Percentiles rank a stretch among this genome's conserved stretches.
Conservation (phyloP, 306 rosid genomes). For the Albizia julibrissin region DNA sequence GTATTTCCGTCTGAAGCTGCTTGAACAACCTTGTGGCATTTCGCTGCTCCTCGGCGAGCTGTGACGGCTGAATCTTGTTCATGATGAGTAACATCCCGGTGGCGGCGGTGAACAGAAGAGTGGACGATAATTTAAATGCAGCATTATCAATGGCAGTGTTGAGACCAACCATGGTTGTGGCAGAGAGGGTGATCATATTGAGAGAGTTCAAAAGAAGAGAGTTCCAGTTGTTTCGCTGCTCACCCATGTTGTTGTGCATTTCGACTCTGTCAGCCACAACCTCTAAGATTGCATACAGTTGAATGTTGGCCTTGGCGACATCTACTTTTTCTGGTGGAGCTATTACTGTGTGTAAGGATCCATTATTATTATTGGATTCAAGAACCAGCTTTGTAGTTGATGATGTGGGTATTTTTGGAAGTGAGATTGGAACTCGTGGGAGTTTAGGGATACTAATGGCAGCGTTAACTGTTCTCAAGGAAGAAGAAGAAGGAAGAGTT, state of each 20-base stretch:
- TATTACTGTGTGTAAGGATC: constrained; percentile 1
- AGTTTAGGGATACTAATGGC: constrained; percentile 48
- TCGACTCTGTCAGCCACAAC: constrained; percentile 53
- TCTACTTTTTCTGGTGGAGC: constrained; percentile 7
- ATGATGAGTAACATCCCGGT: constrained; percentile 51
- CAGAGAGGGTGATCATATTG: constrained; percentile 67
- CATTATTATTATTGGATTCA: neutral
- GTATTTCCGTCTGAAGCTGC: constrained; percentile 46
- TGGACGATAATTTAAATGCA: constrained; percentile 47
- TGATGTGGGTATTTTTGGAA: constrained; percentile 25
- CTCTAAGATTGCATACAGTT: constrained; percentile 57
- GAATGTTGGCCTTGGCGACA: constrained; percentile 3
- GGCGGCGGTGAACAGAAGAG: constrained; percentile 60
- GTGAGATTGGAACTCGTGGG: constrained; percentile 27
- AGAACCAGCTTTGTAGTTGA: neutral
- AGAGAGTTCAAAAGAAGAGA: constrained; percentile 53
- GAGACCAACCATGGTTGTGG: constrained; percentile 52
- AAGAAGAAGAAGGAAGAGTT: constrained; percentile 28
- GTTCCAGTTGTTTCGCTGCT: constrained; percentile 68
- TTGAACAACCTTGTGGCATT: constrained; percentile 55
- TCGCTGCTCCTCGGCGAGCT: constrained; percentile 70
- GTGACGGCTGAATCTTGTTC: constrained; percentile 74
- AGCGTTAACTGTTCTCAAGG: constrained; percentile 40
- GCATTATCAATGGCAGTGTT: constrained; percentile 31
- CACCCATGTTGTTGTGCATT: constrained; percentile 59